Percentiles rank a stretch among this genome's conserved stretches.
phyloP scores from a whole-genome alignment of 176 grass and related monocot species.

The Cymbopogon citratus region DNA sequence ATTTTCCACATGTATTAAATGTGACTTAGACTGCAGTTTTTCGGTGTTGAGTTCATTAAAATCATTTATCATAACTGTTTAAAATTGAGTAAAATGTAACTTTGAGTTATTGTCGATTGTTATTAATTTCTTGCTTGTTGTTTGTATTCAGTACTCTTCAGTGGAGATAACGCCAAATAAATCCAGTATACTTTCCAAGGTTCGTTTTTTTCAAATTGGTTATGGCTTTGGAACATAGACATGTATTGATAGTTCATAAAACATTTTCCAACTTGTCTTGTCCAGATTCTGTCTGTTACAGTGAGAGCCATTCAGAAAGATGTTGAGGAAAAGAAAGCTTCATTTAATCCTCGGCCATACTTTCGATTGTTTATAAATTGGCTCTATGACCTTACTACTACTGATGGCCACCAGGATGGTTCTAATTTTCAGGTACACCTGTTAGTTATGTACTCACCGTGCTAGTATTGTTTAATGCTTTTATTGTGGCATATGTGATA shows the following conservation, averaged over 20 bases:
- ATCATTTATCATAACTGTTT: neutral
- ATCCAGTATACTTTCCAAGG: slow-evolving; percentile 61
- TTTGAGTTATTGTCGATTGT: neutral
- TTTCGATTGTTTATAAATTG: slow-evolving; percentile 72
- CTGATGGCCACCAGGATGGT: slow-evolving; percentile 48
- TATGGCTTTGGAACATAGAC: neutral
- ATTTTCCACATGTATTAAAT: neutral
- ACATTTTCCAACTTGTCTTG: slow-evolving; percentile 23
- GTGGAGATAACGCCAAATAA: slow-evolving; percentile 60
- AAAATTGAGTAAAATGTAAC: neutral
- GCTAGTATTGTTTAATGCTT: slow-evolving; percentile 13
- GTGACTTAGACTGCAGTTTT: neutral
- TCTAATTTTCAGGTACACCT: slow-evolving; percentile 63
- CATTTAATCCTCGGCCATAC: slow-evolving; percentile 73
- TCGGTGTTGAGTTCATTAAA: slow-evolving; percentile 7
- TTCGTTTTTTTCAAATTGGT: slow-evolving; percentile 19
- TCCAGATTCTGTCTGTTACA: slow-evolving; percentile 63
- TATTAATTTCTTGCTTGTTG: slow-evolving; percentile 25
- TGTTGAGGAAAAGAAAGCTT: slow-evolving; percentile 72
- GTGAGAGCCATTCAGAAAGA: slow-evolving; percentile 61
- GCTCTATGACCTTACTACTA: slow-evolving; percentile 60
- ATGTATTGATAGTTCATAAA: neutral
- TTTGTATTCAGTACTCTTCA: slow-evolving; percentile 52
- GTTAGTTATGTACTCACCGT: neutral
- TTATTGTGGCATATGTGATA: neutral